These are phyloP conservation scores for Umbelopsis sp. DNA, from an alignment of 192 early-diverging fungal genomes.

Conservation along the genomic window DNA sequence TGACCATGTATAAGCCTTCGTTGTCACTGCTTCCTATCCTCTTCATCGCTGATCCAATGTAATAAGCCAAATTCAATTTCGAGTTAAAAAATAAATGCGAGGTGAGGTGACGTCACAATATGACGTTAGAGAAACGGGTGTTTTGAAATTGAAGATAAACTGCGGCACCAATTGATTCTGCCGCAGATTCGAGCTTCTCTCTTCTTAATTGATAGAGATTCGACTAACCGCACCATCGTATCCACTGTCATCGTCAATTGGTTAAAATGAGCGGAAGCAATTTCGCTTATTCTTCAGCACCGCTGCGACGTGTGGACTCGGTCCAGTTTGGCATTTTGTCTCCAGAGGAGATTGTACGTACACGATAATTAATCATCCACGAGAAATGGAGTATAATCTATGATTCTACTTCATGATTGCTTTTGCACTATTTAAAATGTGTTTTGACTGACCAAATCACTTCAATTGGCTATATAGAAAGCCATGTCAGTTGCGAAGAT, in stretches of 20 bases:
- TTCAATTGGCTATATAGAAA: conserved; percentile 65
- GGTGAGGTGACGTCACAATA: conserved; percentile 13
- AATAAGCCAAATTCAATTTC: no score
- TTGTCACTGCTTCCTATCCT: no score
- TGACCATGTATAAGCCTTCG: no score
- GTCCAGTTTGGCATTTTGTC: conserved; percentile 97
- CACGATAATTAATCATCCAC: neutral
- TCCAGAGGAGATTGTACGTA: conserved; percentile 92
- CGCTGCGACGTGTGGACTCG: conserved; percentile 81
- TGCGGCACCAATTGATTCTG: conserved; percentile 5
- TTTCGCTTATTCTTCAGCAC: conserved; percentile 80
- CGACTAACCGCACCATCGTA: conserved; percentile 18
- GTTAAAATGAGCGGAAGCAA: conserved; percentile 54
- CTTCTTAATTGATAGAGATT: conserved; percentile 20
- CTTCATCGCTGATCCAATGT: no score
- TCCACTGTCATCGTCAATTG: conserved; percentile 2
- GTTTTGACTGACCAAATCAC: neutral
- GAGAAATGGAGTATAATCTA: conserved; percentile 7
- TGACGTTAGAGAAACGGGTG: conserved; percentile 15
- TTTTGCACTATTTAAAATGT: neutral
- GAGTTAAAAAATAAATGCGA: no score
- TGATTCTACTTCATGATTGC: neutral
- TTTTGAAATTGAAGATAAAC: conserved; percentile 21
- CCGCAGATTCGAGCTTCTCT: conserved; percentile 14
- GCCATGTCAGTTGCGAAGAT: conserved; percentile 96